Evolutionary conservation across 2,329 filamentous ascomycete genomes (phyloP), one percentile per base, ranked within the genome.

Genomic region (Ophiostoma sp.): DNA sequence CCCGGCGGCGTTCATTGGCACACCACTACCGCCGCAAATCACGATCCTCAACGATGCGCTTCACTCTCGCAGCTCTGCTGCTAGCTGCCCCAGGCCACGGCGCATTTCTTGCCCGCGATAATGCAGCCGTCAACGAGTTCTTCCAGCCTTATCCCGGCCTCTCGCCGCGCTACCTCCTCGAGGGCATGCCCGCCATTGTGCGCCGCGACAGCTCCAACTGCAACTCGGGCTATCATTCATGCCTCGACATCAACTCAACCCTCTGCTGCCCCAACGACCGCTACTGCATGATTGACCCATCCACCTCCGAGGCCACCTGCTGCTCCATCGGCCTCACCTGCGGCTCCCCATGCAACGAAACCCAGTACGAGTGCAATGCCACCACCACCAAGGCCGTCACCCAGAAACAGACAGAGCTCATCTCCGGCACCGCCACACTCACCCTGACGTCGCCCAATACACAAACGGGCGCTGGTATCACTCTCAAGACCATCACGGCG

Each of bases 221-320:
- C 52, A 63, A 63, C 14, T 14, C 71, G 2, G 68, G 71, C 3
- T 69, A 58, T 36, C 72, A 73, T 36, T 71, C 72, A 5, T 72
- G 72, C 69, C 72, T 73, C 70, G 74, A 75, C 58, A 72, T 75
- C 65, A 74, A 74, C 71, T 72, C 73, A 2, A 69, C 68, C 0
- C 45, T 71, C 14, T 76, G 75, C 70, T 76, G 75, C 69, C 3
- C 55, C 47, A 73, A 76, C 66, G 67, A 69, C 45, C 38, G 63
- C 38, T 76, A 75, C 73, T 79, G 77, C 73, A 72, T 78, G 66
- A 69, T 77, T 66, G 71, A 78, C 70, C 70, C 73, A 5, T 58
- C 41, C 4, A 67, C 70, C 27, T 69, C 70, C 66, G 52, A 45
- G 14, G 69, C 73, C 0, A 69, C 68, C n/a, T 79, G 78, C 72